These are phyloP conservation scores for barrel medic (Medicago truncatula) DNA, from an alignment of 306 rosid species.

Conservation along the genomic window DNA sequence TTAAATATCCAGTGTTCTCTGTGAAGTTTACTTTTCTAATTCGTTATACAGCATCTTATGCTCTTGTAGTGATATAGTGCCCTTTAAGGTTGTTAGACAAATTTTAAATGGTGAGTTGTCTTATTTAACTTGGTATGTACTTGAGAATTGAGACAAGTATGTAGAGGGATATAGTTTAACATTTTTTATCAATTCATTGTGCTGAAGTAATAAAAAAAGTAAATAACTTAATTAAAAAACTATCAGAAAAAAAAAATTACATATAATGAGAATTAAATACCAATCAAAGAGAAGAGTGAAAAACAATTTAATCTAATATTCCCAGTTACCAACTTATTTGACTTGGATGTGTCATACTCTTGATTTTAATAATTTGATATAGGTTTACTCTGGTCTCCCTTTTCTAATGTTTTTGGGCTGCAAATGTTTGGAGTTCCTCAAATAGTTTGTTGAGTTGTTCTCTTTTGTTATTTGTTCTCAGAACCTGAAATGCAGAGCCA, in stretches of 20 bases:
- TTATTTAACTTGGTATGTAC: slow-evolving; percentile 29
- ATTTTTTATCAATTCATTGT: slow-evolving; percentile 29
- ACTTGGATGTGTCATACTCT: slow-evolving; percentile 35
- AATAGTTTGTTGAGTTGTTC: slow-evolving; percentile 31
- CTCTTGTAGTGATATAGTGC: slow-evolving; percentile 28
- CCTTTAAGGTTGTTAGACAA: slow-evolving; percentile 11
- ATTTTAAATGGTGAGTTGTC: not conserved
- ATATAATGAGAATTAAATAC: slow-evolving; percentile 20
- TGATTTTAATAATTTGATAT: slow-evolving; percentile 6
- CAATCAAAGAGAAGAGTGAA: slow-evolving; percentile 6
- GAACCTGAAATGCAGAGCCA: slow-evolving; percentile 78
- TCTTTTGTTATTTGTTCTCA: slow-evolving; percentile 51
- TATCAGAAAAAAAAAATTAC: slow-evolving; percentile 13
- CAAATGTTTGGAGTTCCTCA: slow-evolving; percentile 28
- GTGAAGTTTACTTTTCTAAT: slow-evolving; percentile 26
- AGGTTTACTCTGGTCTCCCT: slow-evolving; percentile 15
- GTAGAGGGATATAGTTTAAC: slow-evolving; percentile 16
- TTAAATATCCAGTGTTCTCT: slow-evolving; percentile 18
- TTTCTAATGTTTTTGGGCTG: not conserved
- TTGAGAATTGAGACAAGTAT: slow-evolving; percentile 30
- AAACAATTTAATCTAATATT: slow-evolving; percentile 8
- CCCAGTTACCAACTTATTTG: slow-evolving; percentile 1
- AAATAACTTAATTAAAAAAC: not conserved
- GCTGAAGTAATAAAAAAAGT: slow-evolving; percentile 21
- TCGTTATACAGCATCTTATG: slow-evolving; percentile 15